Evolutionary conservation across 352 stramenopile genomes (phyloP), one percentile per base, ranked within the genome.

Genomic region (Globisporangium uncinulatum): DNA sequence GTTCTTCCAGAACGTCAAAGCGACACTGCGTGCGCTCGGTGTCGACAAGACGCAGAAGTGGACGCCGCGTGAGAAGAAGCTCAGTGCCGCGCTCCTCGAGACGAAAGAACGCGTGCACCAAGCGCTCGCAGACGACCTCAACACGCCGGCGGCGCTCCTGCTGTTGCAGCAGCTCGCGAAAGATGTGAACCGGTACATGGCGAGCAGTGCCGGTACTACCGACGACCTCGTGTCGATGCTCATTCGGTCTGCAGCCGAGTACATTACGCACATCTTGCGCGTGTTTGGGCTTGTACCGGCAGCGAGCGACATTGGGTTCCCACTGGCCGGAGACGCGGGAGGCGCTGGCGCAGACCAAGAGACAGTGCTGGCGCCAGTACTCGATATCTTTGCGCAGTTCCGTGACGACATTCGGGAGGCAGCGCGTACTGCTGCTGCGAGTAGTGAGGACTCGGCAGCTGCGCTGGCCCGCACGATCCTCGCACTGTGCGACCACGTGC

Each of bases 1-100:
- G 56, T 98, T 97, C 65, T 98, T 98, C 67, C 87, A 95, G 45
- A 97, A 97, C 69, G 85, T 98, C 55, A 97, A 98, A 74, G 86
- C 72, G 4, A 86, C 84, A 50, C 68, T 93, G 9, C 83, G 83
- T 42, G 81, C 89, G 39, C 67, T 91, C 36, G 79, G 79, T 13
- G 71, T 89, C 14, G 82, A 91, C 51, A 86, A 87, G 65, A 78
- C 77, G 36, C 82, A 94, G 63, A 91, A 86, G 67, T 94, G 83
- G 80, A 78, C 70, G 8, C 61, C 78, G 1, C 71, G 72, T 3
- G 88, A 97, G 65, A 86, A 91, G 63, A 66, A 73, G 13, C 73
- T 97, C 37, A 73, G 89, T 56, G 62, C 60, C 17, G 71, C 67
- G 41, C 50, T 96, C 34, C 56, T 90, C 4, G 72, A 89, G 11